phyloP scores from a whole-genome alignment of 2,329 filamentous ascomycete genomes.

The Microdochium bolleyi region DNA sequence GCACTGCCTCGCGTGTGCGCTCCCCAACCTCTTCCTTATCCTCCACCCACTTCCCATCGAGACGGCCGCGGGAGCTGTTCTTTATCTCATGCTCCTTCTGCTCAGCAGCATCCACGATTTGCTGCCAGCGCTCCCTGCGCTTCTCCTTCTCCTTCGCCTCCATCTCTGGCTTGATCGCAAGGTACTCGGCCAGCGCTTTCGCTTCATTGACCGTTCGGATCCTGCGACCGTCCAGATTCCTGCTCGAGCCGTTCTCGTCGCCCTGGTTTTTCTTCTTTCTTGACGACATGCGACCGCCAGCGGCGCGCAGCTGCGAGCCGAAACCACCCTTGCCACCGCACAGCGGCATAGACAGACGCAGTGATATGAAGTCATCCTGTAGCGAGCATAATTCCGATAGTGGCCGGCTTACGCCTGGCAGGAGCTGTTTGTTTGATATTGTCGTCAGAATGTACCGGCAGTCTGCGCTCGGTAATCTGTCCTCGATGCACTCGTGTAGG shows the following conservation, averaged over 20 bases:
- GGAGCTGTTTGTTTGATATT: slow-evolving; percentile 64
- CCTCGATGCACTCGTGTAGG: slow-evolving; percentile 55
- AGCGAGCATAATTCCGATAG: slow-evolving; percentile 52
- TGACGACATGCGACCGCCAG: slow-evolving; percentile 97
- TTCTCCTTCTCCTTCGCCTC: slow-evolving; percentile 88
- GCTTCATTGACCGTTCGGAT: slow-evolving; percentile 90
- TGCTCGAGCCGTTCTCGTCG: slow-evolving; percentile 81
- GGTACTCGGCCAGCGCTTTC: slow-evolving; percentile 88
- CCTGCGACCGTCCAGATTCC: slow-evolving; percentile 86
- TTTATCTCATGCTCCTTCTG: slow-evolving; percentile 75
- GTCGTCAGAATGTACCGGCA: slow-evolving; percentile 73
- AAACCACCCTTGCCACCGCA: slow-evolving; percentile 97
- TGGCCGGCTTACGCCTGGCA: slow-evolving; percentile 39
- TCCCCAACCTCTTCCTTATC: slow-evolving; percentile 86
- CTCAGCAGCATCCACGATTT: slow-evolving; percentile 80
- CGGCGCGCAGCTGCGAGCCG: slow-evolving; percentile 91
- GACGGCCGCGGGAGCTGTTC: slow-evolving; percentile 59
- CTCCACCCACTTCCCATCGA: slow-evolving; percentile 92
- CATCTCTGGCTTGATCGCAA: slow-evolving; percentile 96
- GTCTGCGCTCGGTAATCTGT: slow-evolving; percentile 48
- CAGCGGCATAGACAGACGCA: slow-evolving; percentile 71
- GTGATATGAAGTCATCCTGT: slow-evolving; percentile 65
- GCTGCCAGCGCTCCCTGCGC: slow-evolving; percentile 75
- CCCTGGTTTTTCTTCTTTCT: slow-evolving; percentile 76
- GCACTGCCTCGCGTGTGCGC: slow-evolving; percentile 69